Evolutionary conservation across 352 stramenopile genomes (phyloP).

Genomic region (Blastocystis sp.): DNA sequence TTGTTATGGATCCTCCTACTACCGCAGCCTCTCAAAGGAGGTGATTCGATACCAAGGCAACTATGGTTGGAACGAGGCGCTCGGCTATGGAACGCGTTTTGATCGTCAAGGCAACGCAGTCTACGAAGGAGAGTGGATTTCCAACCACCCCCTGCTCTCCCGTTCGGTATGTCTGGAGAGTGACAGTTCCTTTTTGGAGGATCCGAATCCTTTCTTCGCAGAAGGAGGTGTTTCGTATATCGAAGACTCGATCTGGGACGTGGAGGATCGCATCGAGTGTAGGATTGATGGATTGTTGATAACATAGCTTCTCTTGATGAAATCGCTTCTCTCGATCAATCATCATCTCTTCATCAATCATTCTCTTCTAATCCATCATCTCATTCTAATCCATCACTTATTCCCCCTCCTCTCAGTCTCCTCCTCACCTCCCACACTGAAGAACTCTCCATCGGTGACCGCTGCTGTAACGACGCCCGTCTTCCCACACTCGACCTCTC

Average conservation of each 20-base stretch:
- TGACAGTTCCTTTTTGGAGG: no score
- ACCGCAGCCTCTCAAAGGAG: background rate
- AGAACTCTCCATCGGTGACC: background rate
- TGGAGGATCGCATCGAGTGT: no score
- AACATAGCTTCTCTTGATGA: no score
- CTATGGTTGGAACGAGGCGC: background rate
- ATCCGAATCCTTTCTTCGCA: no score
- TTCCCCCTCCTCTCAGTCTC: no score
- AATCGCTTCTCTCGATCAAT: no score
- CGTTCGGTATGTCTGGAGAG: background rate
- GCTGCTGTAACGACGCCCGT: background rate
- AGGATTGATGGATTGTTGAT: no score
- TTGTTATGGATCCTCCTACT: background rate
- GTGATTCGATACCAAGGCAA: background rate
- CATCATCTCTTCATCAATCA: no score
- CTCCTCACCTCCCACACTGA: background rate
- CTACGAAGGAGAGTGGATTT: constrained; percentile 3
- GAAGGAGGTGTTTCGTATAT: no score
- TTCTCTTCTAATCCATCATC: no score
- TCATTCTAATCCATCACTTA: no score
- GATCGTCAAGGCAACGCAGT: background rate
- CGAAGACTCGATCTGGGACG: no score
- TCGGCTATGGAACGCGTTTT: background rate
- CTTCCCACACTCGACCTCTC: background rate
- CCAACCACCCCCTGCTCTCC: background rate